Base-by-base conservation (phyloP, 2,329 filamentous ascomycete genomes). In the Cadophora sp. region DNA sequence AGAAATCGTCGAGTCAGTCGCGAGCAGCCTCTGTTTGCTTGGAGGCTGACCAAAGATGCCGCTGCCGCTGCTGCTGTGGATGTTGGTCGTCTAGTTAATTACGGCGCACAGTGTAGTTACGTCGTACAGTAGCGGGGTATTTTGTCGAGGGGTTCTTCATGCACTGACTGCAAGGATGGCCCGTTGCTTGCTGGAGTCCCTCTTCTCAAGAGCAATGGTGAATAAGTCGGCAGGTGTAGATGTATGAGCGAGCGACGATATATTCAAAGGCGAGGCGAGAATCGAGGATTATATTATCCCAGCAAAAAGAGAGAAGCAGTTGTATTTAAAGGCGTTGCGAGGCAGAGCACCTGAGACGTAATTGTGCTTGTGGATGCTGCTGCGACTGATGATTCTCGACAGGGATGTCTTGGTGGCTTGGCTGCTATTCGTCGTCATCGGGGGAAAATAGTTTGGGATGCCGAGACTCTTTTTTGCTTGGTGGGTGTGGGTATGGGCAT, bases 321-420 rank as follows among this genome's bases (percentile, higher is more conserved):
- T n/a, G 51, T 56, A 39, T 7, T 56, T 36, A 22, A 20, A n/a
- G 27, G 27, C 27, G 27, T 18, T 22, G 7, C 6, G 4, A 11
- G 11, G 11, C 24, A n/a, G 18, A n/a, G 20, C 22, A 30, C 3
- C n/a, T 30, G 30, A 56, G 51, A 56, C 51, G 30, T 56, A 56
- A 36, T 36, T 39, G 33, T 56, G 27, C 27, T 30, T n/a, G n/a
- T n/a, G n/a, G n/a, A n/a, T n/a, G 9, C 51, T 55, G 30, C 27
- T 33, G 11, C 16, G 36, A 13, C 13, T 30, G 51, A 36, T 56
- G 51, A 56, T 56, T 30, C 13, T 18, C 30, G 16, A 39, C 51
- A 56, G 51, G 51, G 51, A 56, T 56, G 48, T 36, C 16, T 22
- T 39, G 33, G 51, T 20, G 51, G 51, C 51, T 56, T 56, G 48